phyloP scores from a whole-genome alignment of 192 early-diverging fungal species.

The Dissophora ornata region DNA sequence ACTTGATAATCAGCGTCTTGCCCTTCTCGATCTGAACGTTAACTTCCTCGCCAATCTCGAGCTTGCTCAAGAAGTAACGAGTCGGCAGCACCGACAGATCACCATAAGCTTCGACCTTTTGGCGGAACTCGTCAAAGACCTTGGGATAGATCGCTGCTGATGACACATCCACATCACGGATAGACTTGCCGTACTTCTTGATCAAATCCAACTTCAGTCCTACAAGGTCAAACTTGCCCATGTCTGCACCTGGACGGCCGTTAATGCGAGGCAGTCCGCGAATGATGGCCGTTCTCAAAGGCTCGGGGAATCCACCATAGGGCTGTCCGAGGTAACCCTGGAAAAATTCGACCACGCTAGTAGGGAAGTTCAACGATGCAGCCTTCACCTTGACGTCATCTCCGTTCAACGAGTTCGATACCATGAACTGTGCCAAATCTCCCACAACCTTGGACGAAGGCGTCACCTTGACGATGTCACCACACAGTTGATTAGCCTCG shows the following conservation, averaged over 20 bases:
- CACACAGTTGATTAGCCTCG: conserved; percentile 91
- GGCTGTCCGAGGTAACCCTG: conserved; percentile 96
- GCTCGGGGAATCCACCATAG: conserved; percentile 94
- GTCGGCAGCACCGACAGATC: conserved; percentile 93
- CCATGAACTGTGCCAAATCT: conserved; percentile 98
- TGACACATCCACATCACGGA: conserved; percentile 88
- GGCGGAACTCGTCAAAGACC: conserved; percentile 89
- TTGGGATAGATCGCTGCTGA: conserved; percentile 94
- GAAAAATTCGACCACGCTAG: conserved; percentile 96
- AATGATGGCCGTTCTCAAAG: conserved; percentile 85
- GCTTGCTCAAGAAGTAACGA: conserved; percentile 88
- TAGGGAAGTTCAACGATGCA: conserved; percentile 89
- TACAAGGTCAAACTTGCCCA: conserved; percentile 84
- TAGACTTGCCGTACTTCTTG: conserved; percentile 84
- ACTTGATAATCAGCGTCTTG: conserved; percentile 90
- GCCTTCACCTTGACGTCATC: conserved; percentile 83
- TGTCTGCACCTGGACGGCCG: conserved; percentile 84
- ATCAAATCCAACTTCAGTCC: conserved; percentile 77
- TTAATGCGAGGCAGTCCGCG: conserved; percentile 80
- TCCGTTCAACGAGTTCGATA: conserved; percentile 83
- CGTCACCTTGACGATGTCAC: conserved; percentile 98
- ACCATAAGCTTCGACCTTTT: conserved; percentile 80
- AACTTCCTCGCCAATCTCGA: conserved; percentile 91
- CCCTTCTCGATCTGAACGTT: conserved; percentile 87
- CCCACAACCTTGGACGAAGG: conserved; percentile 98